A percentile compares a stretch with the other conserved stretches of the same genome.
phyloP scores from a whole-genome alignment of 495 filamentous ascomycete species.

The Lineolata rhizophorae region DNA sequence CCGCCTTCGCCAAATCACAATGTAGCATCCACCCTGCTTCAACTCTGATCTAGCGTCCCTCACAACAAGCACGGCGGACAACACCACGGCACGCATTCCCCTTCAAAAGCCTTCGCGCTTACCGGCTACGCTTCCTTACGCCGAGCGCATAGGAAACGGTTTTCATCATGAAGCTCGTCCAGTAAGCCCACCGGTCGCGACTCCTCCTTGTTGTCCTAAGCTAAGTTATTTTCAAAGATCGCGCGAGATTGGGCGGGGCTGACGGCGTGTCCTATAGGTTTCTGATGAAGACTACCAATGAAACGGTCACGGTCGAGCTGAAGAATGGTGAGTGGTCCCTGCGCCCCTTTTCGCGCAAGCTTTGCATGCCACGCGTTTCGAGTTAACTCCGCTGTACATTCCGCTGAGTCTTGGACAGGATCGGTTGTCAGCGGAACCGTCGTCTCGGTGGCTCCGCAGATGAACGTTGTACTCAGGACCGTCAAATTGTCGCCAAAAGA shows the following conservation, averaged over 20 bases:
- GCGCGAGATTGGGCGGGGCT: constrained; percentile 13
- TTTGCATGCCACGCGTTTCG: neutral
- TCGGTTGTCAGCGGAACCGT: constrained; percentile 93
- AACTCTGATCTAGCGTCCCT: no score
- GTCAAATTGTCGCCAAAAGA: constrained; percentile 86
- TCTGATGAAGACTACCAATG: constrained; percentile 95
- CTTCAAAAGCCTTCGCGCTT: no score
- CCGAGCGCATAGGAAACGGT: no score
- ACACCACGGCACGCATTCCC: no score
- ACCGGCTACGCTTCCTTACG: no score
- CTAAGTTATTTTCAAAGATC: constrained; percentile 14
- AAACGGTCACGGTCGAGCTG: constrained; percentile 90
- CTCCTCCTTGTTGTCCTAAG: constrained; percentile 18
- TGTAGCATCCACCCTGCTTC: no score
- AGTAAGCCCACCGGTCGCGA: constrained; percentile 34
- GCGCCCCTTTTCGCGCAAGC: constrained; percentile 1
- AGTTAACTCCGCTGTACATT: constrained; percentile 2
- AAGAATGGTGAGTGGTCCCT: constrained; percentile 59
- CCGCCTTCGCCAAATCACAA: no score
- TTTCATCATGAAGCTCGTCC: constrained; percentile 98
- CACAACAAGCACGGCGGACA: no score
- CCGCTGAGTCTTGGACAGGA: constrained; percentile 26
- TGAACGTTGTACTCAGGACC: constrained; percentile 86
- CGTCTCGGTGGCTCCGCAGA: constrained; percentile 79
- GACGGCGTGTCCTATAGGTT: constrained; percentile 39